Percentiles rank a stretch among this genome's conserved stretches.
phyloP scores from a whole-genome alignment of 257 asterid species.

The Linaria vulgaris region DNA sequence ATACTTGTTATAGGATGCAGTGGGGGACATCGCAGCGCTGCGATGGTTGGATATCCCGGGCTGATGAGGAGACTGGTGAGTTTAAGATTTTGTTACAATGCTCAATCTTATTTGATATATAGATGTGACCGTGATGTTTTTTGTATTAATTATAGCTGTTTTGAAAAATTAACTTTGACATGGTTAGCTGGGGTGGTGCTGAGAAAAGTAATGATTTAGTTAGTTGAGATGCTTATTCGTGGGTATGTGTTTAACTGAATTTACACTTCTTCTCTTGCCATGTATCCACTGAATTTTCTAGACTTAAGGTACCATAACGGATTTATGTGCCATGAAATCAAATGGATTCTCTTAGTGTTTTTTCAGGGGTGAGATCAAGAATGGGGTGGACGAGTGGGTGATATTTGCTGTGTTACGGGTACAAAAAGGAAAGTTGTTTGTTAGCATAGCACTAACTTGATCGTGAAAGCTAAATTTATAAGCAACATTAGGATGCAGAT shows the following conservation, averaged over 20 bases:
- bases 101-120: slow-evolving; percentile 7
- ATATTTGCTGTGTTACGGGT: neutral
- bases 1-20: slow-evolving; percentile 93
- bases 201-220: slow-evolving; percentile 5
- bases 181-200: slow-evolving; percentile 7
- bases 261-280: slow-evolving; percentile 7
- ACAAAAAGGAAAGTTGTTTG: neutral
- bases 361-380: neutral
- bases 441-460: neutral
- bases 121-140: slow-evolving; percentile 11
- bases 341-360: slow-evolving; percentile 5
- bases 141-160: neutral
- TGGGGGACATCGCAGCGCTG: slow-evolving; percentile 94
- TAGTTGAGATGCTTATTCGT: slow-evolving; percentile 3
- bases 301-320: neutral
- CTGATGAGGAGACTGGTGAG: slow-evolving; percentile 95
- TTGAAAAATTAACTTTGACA: slow-evolving; percentile 4
- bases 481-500: neutral
- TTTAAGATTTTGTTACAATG: slow-evolving; percentile 11
- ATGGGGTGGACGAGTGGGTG: neutral
- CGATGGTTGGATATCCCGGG: slow-evolving; percentile 84
- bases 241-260: neutral
- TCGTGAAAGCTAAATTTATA: neutral
- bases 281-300: neutral
- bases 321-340: neutral